Percentiles rank a stretch among this genome's conserved stretches.
These are phyloP conservation scores for Penicillium sp. DNA, from an alignment of 2,329 filamentous ascomycete genomes.

Conservation along the genomic window DNA sequence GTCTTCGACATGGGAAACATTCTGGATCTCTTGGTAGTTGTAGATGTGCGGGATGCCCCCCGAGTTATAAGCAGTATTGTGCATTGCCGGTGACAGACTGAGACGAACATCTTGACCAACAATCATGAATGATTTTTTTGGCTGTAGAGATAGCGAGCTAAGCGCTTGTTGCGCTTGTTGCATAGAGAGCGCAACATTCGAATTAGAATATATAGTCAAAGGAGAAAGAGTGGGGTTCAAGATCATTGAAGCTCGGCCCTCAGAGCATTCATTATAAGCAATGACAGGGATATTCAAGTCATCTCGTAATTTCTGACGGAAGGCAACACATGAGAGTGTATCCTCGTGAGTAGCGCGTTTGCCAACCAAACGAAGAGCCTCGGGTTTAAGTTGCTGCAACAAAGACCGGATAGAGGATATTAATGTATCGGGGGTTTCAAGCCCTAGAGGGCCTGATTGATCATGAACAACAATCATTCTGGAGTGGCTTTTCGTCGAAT, in stretches of 20 bases:
- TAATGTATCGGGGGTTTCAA: neutral
- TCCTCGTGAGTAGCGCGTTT: constrained; percentile 5
- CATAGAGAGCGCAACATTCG: neutral
- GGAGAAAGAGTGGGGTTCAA: constrained; percentile 26
- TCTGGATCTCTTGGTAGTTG: constrained; percentile 4
- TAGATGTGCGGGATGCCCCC: constrained; percentile 28
- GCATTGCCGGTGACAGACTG: constrained; percentile 30
- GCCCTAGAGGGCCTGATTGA: neutral
- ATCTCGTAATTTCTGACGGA: constrained; percentile 1
- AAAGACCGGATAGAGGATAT: neutral
- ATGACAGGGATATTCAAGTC: constrained; percentile 14
- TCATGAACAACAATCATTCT: constrained; percentile 12
- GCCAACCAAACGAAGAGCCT: constrained; percentile 18
- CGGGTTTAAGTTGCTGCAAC: neutral
- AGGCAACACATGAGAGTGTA: constrained; percentile 13
- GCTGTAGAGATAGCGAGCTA: constrained; percentile 12
- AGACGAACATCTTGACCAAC: constrained; percentile 24
- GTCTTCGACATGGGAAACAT: constrained; percentile 11
- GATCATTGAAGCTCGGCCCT: constrained; percentile 22
- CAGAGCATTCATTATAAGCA: constrained; percentile 22
- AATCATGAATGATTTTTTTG: constrained; percentile 21
- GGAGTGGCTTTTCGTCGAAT: constrained; percentile 7
- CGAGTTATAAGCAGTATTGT: constrained; percentile 25
- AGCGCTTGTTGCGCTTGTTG: constrained; percentile 15
- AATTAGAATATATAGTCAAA: constrained; percentile 2